Conservation (phyloP, 2,329 filamentous ascomycete genomes). For the Ophiostoma angusticollis region DNA sequence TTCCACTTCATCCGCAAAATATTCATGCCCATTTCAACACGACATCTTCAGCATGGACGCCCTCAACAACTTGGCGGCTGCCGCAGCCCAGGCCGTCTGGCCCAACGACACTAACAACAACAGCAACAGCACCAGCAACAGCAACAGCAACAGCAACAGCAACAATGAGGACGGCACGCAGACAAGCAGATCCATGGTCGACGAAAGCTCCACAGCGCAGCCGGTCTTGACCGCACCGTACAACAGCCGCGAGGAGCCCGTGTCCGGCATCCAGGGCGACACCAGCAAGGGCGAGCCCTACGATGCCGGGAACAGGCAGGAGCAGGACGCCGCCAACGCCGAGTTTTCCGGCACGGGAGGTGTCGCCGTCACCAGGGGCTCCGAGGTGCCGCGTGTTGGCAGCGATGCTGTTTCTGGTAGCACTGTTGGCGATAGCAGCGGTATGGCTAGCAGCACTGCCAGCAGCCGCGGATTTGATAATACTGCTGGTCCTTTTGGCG, state of each 20-base stretch:
- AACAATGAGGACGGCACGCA: not conserved
- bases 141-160: conserved; percentile 22
- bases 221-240: conserved; percentile 19
- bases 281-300: conserved; percentile 60
- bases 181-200: not conserved
- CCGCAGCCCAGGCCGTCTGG: conserved; percentile 37
- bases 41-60: conserved; percentile 54
- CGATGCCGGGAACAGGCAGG: conserved; percentile 54
- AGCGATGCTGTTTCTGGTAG: conserved; percentile 17
- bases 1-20: too few species aligned
- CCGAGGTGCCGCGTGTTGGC: conserved; percentile 3
- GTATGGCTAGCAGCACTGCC: not conserved
- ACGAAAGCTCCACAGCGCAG: too few species aligned
- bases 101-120: conserved; percentile 28
- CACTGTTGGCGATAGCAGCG: not conserved
- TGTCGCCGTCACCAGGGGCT: conserved; percentile 9
- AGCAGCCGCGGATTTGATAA: too few species aligned
- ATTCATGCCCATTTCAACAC: too few species aligned
- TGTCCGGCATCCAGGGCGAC: conserved; percentile 57
- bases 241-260: conserved; percentile 44
- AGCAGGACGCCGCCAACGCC: conserved; percentile 3
- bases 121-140: conserved; percentile 12
- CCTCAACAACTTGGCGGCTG: conserved; percentile 41
- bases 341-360: not conserved
- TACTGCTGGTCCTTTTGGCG: too few species aligned